Conservation (phyloP, 2,329 filamentous ascomycete genomes). For the Ceratocystis eucalypticola region DNA sequence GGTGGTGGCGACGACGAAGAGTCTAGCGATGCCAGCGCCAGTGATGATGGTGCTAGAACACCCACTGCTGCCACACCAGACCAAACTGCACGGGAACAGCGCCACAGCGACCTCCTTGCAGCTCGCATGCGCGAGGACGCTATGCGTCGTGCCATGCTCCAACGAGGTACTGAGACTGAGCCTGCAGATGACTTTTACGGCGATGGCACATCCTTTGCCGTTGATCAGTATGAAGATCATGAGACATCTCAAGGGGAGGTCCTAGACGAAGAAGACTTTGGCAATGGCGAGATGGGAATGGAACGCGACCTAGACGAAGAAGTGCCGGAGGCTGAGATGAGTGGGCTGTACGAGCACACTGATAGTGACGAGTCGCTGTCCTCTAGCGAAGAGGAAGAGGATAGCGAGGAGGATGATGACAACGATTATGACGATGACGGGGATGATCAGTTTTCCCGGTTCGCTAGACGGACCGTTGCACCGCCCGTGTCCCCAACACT, state of each 20-base stretch:
- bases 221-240: constrained; percentile 9
- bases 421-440: constrained; percentile 47
- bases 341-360: constrained; percentile 60
- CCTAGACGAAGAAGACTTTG: constrained; percentile 49
- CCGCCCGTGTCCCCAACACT: constrained; percentile 30
- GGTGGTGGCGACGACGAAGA: constrained; percentile 28
- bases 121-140: constrained; percentile 46
- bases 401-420: constrained; percentile 42
- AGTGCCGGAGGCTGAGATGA: constrained; percentile 47
- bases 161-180: constrained; percentile 29
- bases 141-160: constrained; percentile 34
- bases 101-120: constrained; percentile 37
- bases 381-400: constrained; percentile 35
- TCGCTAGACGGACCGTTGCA: constrained; percentile 21
- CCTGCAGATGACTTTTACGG: constrained; percentile 36
- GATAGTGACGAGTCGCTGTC: constrained; percentile 55
- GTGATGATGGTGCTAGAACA: constrained; percentile 22
- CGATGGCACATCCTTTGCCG: constrained; percentile 33
- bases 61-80: constrained; percentile 22
- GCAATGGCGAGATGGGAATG: constrained; percentile 39
- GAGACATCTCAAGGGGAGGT: constrained; percentile 34
- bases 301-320: constrained; percentile 59
- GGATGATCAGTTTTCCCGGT: constrained; percentile 13
- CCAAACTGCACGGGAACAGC: constrained; percentile 29
- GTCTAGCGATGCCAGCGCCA: constrained; percentile 13